phyloP scores from a whole-genome alignment of 2,329 filamentous ascomycete genomes.

The Cadophora sp. region DNA sequence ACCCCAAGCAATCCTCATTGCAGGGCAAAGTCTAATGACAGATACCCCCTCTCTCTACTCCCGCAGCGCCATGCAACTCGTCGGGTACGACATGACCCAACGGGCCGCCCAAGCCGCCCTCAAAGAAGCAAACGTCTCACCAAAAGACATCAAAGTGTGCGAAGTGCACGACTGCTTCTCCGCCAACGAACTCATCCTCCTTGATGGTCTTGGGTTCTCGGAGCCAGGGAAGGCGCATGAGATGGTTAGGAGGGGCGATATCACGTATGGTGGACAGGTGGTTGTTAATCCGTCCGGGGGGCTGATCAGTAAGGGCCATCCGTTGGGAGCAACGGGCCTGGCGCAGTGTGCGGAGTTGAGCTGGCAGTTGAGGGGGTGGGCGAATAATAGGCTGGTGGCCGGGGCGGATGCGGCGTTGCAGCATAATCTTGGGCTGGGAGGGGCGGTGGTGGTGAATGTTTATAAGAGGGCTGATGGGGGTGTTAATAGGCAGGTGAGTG shows the following conservation, averaged over 20 bases:
- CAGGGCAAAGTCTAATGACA: constrained; percentile 84
- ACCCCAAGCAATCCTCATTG: constrained; percentile 82
- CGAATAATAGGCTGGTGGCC: constrained; percentile 80
- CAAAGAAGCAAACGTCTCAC: constrained; percentile 72
- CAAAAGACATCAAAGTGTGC: constrained; percentile 79
- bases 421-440: constrained; percentile 92
- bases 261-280: constrained; percentile 81
- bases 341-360: constrained; percentile 95
- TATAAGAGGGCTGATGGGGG: constrained; percentile 84
- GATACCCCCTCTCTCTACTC: constrained; percentile 84
- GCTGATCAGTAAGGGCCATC: constrained; percentile 94
- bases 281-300: constrained; percentile 94
- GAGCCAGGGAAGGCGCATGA: constrained; percentile 90
- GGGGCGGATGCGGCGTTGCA: constrained; percentile 79
- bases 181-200: constrained; percentile 89
- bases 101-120: constrained; percentile 73
- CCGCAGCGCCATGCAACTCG: constrained; percentile 80
- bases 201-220: constrained; percentile 84
- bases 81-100: constrained; percentile 86
- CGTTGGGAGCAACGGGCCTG: constrained; percentile 88
- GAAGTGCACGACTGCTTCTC: constrained; percentile 98
- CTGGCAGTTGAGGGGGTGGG: constrained; percentile 96
- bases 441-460: constrained; percentile 88
- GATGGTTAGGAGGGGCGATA: constrained; percentile 84
- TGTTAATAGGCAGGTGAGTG: constrained; percentile 67